Evolutionary conservation across 2,329 filamentous ascomycete species (phyloP).

Genomic region (Paracorniculantispora psalliotae): DNA sequence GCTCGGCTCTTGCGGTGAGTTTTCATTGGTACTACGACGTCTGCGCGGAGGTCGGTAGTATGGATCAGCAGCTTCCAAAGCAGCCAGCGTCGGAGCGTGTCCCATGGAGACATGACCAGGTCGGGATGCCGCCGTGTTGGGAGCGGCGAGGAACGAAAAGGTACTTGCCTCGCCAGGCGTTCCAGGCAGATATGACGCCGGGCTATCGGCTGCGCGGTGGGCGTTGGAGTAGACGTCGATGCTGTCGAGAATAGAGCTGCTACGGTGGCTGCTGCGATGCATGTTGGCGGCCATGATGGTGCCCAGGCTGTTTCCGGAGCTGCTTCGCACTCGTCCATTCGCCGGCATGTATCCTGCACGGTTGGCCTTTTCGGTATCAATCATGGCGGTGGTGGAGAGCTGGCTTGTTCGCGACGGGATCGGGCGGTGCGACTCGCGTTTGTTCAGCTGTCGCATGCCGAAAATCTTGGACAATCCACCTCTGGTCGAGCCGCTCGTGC

Average conservation of each 20-base stretch:
- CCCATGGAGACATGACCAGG: slow-evolving; percentile 35
- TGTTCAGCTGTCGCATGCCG: slow-evolving; percentile 81
- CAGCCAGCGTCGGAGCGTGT: slow-evolving; percentile 41
- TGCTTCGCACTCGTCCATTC: slow-evolving; percentile 51
- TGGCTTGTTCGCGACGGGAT: slow-evolving; percentile 72
- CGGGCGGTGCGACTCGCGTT: slow-evolving; percentile 60
- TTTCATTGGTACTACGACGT: slow-evolving; percentile 53
- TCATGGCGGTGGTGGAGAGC: slow-evolving; percentile 75
- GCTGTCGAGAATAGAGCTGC: slow-evolving; percentile 51
- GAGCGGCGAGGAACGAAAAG: slow-evolving; percentile 65
- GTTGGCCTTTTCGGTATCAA: slow-evolving; percentile 62
- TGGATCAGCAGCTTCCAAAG: slow-evolving; percentile 60
- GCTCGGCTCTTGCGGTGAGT: slow-evolving; percentile 27
- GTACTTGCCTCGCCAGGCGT: slow-evolving; percentile 66
- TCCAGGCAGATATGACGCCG: slow-evolving; percentile 65
- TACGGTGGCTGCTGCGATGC: slow-evolving; percentile 51
- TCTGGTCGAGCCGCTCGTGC: slow-evolving; percentile 61
- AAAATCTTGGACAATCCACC: slow-evolving; percentile 88
- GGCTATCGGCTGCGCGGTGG: slow-evolving; percentile 49
- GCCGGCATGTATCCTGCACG: slow-evolving; percentile 55
- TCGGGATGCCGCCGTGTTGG: slow-evolving; percentile 36
- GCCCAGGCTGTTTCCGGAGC: slow-evolving; percentile 56
- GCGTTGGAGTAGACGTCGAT: slow-evolving; percentile 41
- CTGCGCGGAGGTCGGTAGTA: slow-evolving; percentile 84
- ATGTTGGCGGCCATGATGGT: slow-evolving; percentile 39